Evolutionary conservation across 2,329 filamentous ascomycete species (phyloP), one percentile per base, ranked within the genome.

Genomic region (Arthrinium phaeospermum): DNA sequence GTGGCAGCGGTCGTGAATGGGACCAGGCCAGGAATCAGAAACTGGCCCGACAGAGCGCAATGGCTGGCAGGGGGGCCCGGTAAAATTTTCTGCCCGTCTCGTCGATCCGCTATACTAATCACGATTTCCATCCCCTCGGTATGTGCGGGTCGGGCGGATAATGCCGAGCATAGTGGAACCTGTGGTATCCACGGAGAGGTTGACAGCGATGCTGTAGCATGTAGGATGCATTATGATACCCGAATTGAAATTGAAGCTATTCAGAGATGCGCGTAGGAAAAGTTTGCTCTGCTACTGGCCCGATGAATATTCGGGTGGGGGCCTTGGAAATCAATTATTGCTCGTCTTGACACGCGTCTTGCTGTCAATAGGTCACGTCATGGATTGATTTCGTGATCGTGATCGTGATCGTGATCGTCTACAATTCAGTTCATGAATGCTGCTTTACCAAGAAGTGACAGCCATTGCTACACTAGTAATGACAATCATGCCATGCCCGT

Each of bases 21-120:
- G 89, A 91, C 79, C 85, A 87, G 77, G 86, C 86, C 24, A 84
- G 85, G 75, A 90, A 91, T 79, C 86, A 87, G 68, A 87, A 90
- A 77, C 80, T 91, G 82, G 86, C 88, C 24, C 84, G 85, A 76
- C 80, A 84, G 30, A 85, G 88, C 13, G 87, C 88, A 37, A 78
- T 90, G 70, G 87, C 85, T 49, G 89, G 89, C 4, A 85, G 89
- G 78, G 89, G 89, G 51, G 89, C 89, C 8, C 87, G 83, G 77
- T 91, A 80, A 81, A 64, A 41, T 64, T 24, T 64, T 41, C 22
- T 41, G 57, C 8, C 57, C 34, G 22, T 41, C 57, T 64, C 57
- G 68, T 64, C 47, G 30, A 71, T 46, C 46, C 16, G 64, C 57
- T 67, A 71, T 34, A 19, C 27, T 61, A 61, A 44, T 45, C 47